Percentiles rank a stretch among this genome's conserved stretches.
Evolutionary conservation across 345 rosid species (phyloP).

Genomic region (Garcia nutans): DNA sequence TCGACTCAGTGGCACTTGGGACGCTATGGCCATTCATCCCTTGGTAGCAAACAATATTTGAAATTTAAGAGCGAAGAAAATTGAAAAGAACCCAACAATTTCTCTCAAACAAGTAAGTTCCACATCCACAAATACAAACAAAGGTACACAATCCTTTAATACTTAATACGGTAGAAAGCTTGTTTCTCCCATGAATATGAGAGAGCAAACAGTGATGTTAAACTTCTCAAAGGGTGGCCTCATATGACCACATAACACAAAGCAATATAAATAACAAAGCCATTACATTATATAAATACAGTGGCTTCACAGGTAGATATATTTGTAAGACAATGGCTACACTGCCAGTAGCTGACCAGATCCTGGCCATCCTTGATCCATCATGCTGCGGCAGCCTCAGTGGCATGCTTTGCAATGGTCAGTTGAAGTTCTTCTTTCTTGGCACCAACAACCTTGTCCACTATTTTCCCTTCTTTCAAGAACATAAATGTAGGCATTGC

Average conservation of each 20-base stretch:
- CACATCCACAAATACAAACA: background rate
- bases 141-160: background rate
- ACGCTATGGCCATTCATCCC: no score
- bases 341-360: background rate
- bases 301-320: background rate
- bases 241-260: background rate
- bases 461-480: slow-evolving; percentile 19
- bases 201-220: no score
- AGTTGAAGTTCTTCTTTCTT: slow-evolving; percentile 12
- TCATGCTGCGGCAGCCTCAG: background rate
- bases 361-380: background rate
- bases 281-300: background rate
- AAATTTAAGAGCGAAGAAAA: no score
- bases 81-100: no score
- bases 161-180: background rate
- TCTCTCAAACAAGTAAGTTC: no score
- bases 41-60: no score
- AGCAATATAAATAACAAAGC: background rate
- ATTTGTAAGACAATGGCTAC: background rate
- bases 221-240: background rate
- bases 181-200: background rate
- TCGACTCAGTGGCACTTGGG: no score
- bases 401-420: slow-evolving; percentile 6
- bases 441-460: slow-evolving; percentile 23
- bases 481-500: slow-evolving; percentile 28